A percentile compares a stretch with the other conserved stretches of the same genome.
Evolutionary conservation across 352 stramenopile species (phyloP).

Genomic region (Aphanomyces invadans): DNA sequence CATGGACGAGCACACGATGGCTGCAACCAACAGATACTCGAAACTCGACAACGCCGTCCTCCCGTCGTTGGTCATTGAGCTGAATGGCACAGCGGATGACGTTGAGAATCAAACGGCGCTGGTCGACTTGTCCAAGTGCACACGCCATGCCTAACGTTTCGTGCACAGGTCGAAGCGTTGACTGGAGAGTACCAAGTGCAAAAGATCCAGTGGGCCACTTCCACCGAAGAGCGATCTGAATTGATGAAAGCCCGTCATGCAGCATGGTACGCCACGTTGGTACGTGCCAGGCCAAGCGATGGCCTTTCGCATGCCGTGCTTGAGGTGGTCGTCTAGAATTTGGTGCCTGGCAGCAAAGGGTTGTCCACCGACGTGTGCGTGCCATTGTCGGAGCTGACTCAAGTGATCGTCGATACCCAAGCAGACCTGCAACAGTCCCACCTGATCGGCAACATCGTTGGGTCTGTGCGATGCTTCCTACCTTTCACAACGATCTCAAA

Average conservation of each 20-base stretch:
- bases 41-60: constrained; percentile 67
- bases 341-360: constrained; percentile 73
- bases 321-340: constrained; percentile 31
- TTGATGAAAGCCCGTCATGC: constrained; percentile 77
- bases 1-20: constrained; percentile 74
- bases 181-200: constrained; percentile 75
- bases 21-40: constrained; percentile 80
- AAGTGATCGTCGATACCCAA: constrained; percentile 91
- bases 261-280: constrained; percentile 80
- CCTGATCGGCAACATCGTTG: constrained; percentile 90
- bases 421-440: constrained; percentile 79
- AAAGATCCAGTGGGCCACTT: constrained; percentile 71
- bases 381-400: constrained; percentile 89
- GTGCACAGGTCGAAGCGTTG: constrained; percentile 61
- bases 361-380: constrained; percentile 96
- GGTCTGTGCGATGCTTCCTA: constrained; percentile 36
- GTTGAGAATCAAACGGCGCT: constrained; percentile 84
- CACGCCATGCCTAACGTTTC: background rate
- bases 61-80: constrained; percentile 93
- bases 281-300: constrained; percentile 27
- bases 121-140: background rate
- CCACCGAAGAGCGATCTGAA: constrained; percentile 67
- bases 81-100: constrained; percentile 73
- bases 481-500: too few species aligned
- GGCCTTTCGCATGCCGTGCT: background rate